Evolutionary conservation across 2,329 filamentous ascomycete species (phyloP), one percentile per base, ranked within the genome.

Genomic region (Colletotrichum endophyticum): DNA sequence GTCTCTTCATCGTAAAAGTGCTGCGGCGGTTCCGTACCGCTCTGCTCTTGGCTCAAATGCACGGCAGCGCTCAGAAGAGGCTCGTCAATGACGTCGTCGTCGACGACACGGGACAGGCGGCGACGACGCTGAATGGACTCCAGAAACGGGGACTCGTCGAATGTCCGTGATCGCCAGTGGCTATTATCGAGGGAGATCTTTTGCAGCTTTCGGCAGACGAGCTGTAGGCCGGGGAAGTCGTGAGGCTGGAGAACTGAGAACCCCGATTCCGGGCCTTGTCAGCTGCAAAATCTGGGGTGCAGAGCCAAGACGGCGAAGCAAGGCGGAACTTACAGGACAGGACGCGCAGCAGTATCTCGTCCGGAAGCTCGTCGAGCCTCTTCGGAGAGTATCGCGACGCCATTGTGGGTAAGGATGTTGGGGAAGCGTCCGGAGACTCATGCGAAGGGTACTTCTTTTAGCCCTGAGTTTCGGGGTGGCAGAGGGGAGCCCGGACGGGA

Each of bases 111-210:
- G 22, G 70, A 61, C 13, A 88, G 84, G 0, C 87, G 85, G 34
- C 88, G 83, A 81, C 89, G 87, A 19, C 90, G 89, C 74, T 88
- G 89, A 28, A 95, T 89, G n/a, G 88, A 86, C 36, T 91, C 89
- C 80, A 94, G 91, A 82, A 93, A 93, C 39, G 88, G 83, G 19
- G 95, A 96, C 74, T 92, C 87, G 44, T 93, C 89, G 83, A 97
- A 95, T 83, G 94, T 96, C 81, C 93, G 89, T 5, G 89, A 86
- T 77, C 94, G 94, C 96, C 96, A 98, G 44, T 96, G 87, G 53
- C 88, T 90, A 80, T 94, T 91, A 82, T 98, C 95, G 73, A 95
- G 92, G 53, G 92, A 93, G 57, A 97, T 87, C 34, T 87, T 84
- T 32, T 93, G 89, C 75, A 96, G 91, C 61, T 88, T 89, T 78